Evolutionary conservation across 2,329 filamentous ascomycete genomes (phyloP).

Genomic region (Fusarium continuum): DNA sequence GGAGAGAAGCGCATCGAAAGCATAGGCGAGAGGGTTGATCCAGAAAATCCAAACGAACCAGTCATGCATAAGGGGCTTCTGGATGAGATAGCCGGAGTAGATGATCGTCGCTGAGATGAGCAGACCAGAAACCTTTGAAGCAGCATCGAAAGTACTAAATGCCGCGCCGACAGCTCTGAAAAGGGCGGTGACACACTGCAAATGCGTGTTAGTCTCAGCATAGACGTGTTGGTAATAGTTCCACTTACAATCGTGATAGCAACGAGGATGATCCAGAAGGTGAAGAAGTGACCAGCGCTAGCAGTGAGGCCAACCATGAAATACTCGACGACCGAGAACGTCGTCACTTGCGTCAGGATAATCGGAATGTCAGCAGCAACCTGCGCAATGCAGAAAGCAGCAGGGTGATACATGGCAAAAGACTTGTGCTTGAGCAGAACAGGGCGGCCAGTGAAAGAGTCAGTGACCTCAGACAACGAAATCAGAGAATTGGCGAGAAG

Average conservation of each 20-base stretch:
- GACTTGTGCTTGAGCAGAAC: conserved; percentile 67
- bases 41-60: conserved; percentile 72
- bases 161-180: conserved; percentile 66
- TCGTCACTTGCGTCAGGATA: conserved; percentile 65
- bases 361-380: conserved; percentile 65
- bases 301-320: conserved; percentile 69
- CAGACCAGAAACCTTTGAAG: conserved; percentile 65
- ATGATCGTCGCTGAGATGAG: conserved; percentile 62
- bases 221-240: rapidly evolving
- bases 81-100: conserved; percentile 72
- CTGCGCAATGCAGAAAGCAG: conserved; percentile 66
- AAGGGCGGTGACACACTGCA: conserved; percentile 64
- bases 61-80: conserved; percentile 67
- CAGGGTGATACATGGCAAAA: conserved; percentile 67
- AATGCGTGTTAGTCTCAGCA: background rate
- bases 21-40: conserved; percentile 75
- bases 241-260: conserved; percentile 59
- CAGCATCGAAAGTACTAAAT: conserved; percentile 65
- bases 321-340: conserved; percentile 67
- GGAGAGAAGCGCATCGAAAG: conserved; percentile 72
- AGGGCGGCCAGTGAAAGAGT: conserved; percentile 68
- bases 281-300: conserved; percentile 66
- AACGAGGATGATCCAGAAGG: conserved; percentile 65
- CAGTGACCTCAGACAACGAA: conserved; percentile 72
- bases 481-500: conserved; percentile 70